Conservation (phyloP, 495 filamentous ascomycete genomes). For the Trichoderma virens region DNA sequence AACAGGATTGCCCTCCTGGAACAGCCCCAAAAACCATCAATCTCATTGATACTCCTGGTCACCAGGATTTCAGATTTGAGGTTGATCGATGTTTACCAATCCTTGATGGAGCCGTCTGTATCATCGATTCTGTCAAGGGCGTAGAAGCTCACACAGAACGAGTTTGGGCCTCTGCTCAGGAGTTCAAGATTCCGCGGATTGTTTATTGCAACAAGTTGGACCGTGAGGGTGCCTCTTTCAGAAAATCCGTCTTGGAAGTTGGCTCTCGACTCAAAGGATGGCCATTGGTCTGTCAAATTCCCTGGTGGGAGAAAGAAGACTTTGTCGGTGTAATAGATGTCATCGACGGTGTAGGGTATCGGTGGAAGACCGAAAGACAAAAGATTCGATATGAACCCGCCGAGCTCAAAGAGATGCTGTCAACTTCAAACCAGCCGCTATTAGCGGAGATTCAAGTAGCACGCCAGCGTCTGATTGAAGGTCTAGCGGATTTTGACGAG, state of each 20-base stretch:
- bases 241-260: constrained; percentile 75
- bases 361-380: constrained; percentile 43
- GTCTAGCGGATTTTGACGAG: constrained; percentile 83
- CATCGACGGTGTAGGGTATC: constrained; percentile 52
- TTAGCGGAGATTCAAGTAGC: constrained; percentile 67
- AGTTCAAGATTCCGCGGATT: constrained; percentile 77
- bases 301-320: constrained; percentile 77
- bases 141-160: constrained; percentile 98
- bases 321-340: constrained; percentile 81
- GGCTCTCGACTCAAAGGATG: constrained; percentile 69
- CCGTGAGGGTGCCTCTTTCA: constrained; percentile 86
- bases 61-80: constrained; percentile 98
- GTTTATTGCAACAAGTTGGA: constrained; percentile 96
- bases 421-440: constrained; percentile 35
- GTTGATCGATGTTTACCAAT: constrained; percentile 89
- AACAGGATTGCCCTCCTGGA: constrained; percentile 23
- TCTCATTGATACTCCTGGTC: constrained; percentile 94
- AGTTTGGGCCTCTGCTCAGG: constrained; percentile 86
- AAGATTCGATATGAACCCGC: constrained; percentile 23
- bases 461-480: constrained; percentile 69
- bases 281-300: constrained; percentile 91
- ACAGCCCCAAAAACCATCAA: constrained; percentile 57
- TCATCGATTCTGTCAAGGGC: constrained; percentile 92
- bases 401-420: constrained; percentile 24
- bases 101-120: constrained; percentile 90